Evolutionary conservation across 495 filamentous ascomycete genomes (phyloP), one percentile per base, ranked within the genome.

Genomic region (Penicillium fimorum): DNA sequence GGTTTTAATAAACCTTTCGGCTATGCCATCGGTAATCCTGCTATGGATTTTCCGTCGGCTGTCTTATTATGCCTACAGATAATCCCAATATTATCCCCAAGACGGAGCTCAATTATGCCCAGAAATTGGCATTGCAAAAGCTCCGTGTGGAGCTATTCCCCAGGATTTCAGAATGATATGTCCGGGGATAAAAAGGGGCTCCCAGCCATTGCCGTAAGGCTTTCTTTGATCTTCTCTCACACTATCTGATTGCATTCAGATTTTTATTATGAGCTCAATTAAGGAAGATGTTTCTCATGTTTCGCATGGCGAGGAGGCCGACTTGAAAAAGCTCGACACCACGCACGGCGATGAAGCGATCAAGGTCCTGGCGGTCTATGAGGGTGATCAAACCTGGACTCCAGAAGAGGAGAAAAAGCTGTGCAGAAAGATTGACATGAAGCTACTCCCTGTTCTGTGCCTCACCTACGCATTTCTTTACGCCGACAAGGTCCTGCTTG

Each of bases 401-500:
- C 59, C 72, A 22, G 76, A 73, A 38, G 78, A 82, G 43, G 79
- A 81, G 58, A 74, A 64, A 29, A 70, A 74, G 12, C 35, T 68
- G 0, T 43, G 78, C 44, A 61, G 70, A 25, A 80, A 78, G 64
- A 79, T 82, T 33, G 77, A 81, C 58, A 58, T 62, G 50, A 69
- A 74, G 33, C 24, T 82, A 17, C 71, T 81, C 67, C 79, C 78
- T 5, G 64, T 74, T 20, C 42, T 70, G 10, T 69, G 67, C 38
- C 8, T 62, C 11, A 66, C 61, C 5, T 70, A 66, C 45, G 65
- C 60, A 1, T 58, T 82, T 27, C 75, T 79, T 40, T 80, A 76
- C 59, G 73, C 81, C 30, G 80, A 83, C 63, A 82, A 82, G 47
- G 77, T 75, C 18, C 76, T 79, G 15, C 65, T 79, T 30, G 76